Evolutionary conservation across 2,329 filamentous ascomycete species (phyloP).

Genomic region (Epichloe scottii): DNA sequence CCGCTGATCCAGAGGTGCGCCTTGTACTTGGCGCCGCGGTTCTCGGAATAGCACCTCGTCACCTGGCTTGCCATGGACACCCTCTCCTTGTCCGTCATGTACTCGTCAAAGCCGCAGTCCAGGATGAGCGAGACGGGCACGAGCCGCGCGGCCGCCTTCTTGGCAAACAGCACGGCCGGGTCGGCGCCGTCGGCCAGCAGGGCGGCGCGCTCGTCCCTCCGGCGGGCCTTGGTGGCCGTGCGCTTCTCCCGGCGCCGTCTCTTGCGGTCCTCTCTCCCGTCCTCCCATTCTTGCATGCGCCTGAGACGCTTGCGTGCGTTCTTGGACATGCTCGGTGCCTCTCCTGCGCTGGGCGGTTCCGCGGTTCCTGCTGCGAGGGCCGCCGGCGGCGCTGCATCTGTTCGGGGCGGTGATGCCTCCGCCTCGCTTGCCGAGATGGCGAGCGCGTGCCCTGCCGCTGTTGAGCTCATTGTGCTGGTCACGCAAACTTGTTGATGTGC

Average conservation of each 20-base stretch:
- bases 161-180: constrained; percentile 20
- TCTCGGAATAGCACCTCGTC: constrained; percentile 82
- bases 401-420: background rate
- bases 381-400: background rate
- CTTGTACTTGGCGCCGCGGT: constrained; percentile 54
- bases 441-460: background rate
- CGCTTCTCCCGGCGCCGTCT: constrained; percentile 42
- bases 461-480: background rate
- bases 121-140: constrained; percentile 72
- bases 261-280: constrained; percentile 47
- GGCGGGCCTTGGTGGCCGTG: constrained; percentile 32
- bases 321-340: constrained; percentile 51
- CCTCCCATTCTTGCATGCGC: constrained; percentile 64
- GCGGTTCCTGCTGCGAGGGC: background rate
- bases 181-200: constrained; percentile 36
- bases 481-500: too few relatives aligned
- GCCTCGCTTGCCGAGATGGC: background rate
- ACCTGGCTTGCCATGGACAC: constrained; percentile 75
- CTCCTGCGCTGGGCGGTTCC: too few relatives aligned
- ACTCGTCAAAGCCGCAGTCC: constrained; percentile 83
- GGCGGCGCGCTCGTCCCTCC: constrained; percentile 36
- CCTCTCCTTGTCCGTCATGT: constrained; percentile 79
- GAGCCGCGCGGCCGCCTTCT: constrained; percentile 31
- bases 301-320: constrained; percentile 72
- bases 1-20: constrained; percentile 66